Base-by-base conservation (phyloP, 23 red algal species). In the Gracilaria vermiculophylla region DNA sequence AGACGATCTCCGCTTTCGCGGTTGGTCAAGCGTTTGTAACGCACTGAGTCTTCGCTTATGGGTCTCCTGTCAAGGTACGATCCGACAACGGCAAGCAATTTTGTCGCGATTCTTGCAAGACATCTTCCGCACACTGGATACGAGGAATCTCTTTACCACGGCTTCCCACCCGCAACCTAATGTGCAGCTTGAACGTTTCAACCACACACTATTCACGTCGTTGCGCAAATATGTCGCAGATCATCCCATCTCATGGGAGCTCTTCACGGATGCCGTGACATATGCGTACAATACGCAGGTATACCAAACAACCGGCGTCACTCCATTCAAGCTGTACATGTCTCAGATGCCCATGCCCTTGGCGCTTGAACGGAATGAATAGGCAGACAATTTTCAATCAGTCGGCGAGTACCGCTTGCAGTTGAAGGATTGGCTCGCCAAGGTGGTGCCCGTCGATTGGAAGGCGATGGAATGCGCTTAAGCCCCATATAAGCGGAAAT, bases 111-210 rank as follows among this genome's bases (percentile, higher is more conserved):
- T n/a, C n/a, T n/a, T n/a, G n/a, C n/a, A 48, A 20, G 23, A 77
- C 23, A n/a, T n/a, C n/a, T n/a, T n/a, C n/a, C 45, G 37, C 69
- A 19, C 11, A 25, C 39, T 40, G 6, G 69, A 56, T 25, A 32
- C 11, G 24, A 36, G 23, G 56, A 42, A 67, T 41, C 27, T 67
- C 14, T 3, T 50, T 83, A 69, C 81, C 1, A 70, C 55, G 13
- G 32, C 60, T 0, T 85, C 69, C 41, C 81, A 85, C 47, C 31
- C 57, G 28, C 56, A 71, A 21, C 39, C 17, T 8, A 70, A 85
- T 85, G 81, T 57, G n/a, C 20, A 69, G 33, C 24, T 82, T 17
- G 78, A 62, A 49, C 49, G 78, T n/a, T n/a, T n/a, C n/a, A n/a
- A n/a, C n/a, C n/a, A n/a, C n/a, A n/a, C n/a, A n/a, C n/a, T n/a